Base-by-base conservation (phyloP, 1,284 basidiomycete species). In the Moniliophthora roreri region DNA sequence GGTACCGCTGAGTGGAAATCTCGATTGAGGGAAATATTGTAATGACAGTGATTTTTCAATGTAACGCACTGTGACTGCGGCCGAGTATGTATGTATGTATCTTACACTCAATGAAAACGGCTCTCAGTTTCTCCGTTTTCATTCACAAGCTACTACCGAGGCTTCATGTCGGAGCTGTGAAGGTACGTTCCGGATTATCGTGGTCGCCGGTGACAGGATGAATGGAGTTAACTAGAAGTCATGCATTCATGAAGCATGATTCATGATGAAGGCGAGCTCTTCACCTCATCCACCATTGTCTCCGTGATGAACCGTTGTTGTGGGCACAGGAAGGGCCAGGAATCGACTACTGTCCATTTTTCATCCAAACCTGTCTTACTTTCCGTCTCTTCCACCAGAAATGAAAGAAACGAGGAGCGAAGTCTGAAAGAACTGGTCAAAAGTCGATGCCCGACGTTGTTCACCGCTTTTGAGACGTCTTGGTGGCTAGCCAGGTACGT, bases 401-500 rank as follows among this genome's bases (percentile, higher is more conserved):
- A 21, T 66, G 35, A 48, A 54, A 63, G n/a, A 45, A 74, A 32
- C 11, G 28, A 32, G 6, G 11, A 11, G 28, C 28, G 28, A 32
- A 32, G 11, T 0, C 66, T 90, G 32, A 75, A 72, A 48, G 44
- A 44, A 39, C 69, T 89, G 49, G 66, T 91, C 2, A 75, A 83
- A 62, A 68, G 70, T n/a, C 72, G 74, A 55, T 88, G 85, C 61
- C 79, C 79, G 23, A 84, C 79, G 55, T 66, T 91, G 40, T 77
- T 76, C 59, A 67, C 69, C 24, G 66, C 70, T 48, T 90, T 84
- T 60, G 68, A 67, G 23, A 84, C 88, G 4, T 66, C 79, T 2
- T 88, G 85, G 87, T 90, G 85, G 85, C 70, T 91, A 37, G 75
- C 72, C 60, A 87, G 78, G 87, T 88, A 56, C 58, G 77, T 48